A percentile compares a stretch with the other conserved stretches of the same genome.
These are phyloP conservation scores for Parsonsia alboflavescens DNA, from an alignment of 257 asterid genomes.

Conservation along the genomic window DNA sequence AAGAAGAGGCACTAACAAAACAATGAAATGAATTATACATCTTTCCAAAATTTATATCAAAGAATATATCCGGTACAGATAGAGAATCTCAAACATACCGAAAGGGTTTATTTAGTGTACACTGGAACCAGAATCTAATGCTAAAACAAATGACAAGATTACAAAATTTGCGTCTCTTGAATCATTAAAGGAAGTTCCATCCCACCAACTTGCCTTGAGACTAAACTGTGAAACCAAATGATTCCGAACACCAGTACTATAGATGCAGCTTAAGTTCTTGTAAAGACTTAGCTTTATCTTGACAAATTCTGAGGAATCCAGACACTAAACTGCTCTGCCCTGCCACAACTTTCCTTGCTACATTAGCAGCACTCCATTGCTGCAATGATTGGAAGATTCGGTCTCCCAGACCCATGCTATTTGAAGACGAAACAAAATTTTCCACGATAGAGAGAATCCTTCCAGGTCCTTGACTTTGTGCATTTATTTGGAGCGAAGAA, in stretches of 20 bases:
- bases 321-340: constrained; percentile 49
- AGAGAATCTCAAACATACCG: neutral
- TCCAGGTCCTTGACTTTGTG: constrained; percentile 49
- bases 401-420: constrained; percentile 50
- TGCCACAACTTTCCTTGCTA: constrained; percentile 37
- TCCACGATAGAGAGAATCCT: constrained; percentile 45
- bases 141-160: constrained; percentile 1
- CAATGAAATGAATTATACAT: constrained; percentile 2
- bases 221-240: too few species aligned
- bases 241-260: constrained; percentile 24
- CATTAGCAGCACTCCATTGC: constrained; percentile 62
- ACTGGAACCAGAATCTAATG: neutral
- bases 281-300: constrained; percentile 46
- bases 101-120: neutral
- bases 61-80: neutral
- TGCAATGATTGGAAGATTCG: constrained; percentile 50
- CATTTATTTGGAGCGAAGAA: constrained; percentile 44
- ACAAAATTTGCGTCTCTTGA: neutral
- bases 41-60: neutral
- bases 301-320: constrained; percentile 59
- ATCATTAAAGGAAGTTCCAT: neutral
- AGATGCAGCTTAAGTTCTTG: constrained; percentile 41
- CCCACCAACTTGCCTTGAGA: too few species aligned
- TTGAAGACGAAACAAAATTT: constrained; percentile 32
- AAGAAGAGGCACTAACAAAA: neutral